These are phyloP conservation scores for Fonsecaea pedrosoi DNA, from an alignment of 2,329 filamentous ascomycete genomes.

Conservation along the genomic window DNA sequence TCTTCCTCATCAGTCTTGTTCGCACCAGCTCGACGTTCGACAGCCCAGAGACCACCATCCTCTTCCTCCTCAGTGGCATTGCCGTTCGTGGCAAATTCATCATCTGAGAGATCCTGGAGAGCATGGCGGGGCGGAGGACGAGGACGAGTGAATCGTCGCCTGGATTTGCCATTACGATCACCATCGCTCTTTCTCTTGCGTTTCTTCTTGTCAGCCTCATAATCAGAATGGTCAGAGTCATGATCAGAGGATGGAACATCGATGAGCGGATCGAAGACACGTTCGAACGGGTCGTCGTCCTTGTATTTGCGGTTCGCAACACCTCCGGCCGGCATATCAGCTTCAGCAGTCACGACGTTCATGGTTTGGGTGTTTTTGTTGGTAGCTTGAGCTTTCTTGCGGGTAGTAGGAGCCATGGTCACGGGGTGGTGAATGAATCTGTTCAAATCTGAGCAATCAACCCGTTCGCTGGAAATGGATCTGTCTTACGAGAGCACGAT, in stretches of 20 bases:
- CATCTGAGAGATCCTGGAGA: conserved; percentile 29
- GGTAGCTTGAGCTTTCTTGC: conserved; percentile 14
- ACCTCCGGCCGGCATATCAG: neutral
- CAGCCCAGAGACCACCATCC: conserved; percentile 12
- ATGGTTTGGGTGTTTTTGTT: neutral
- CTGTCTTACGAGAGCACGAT: neutral
- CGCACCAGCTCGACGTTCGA: neutral
- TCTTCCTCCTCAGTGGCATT: conserved; percentile 4
- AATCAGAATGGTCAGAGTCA: conserved; percentile 27
- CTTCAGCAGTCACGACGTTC: neutral
- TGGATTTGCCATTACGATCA: conserved; percentile 12
- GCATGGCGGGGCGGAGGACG: conserved; percentile 7
- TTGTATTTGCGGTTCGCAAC: conserved; percentile 9
- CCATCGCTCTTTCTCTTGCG: conserved; percentile 18
- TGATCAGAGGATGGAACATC: conserved; percentile 11
- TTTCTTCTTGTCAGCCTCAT: conserved; percentile 14
- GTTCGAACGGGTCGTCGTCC: conserved; percentile 20
- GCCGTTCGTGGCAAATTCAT: conserved; percentile 11
- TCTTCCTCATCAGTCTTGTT: neutral
- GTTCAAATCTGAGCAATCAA: neutral
- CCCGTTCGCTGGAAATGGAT: neutral
- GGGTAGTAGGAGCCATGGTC: conserved; percentile 21
- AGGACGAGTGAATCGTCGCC: neutral
- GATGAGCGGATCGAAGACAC: conserved; percentile 1
- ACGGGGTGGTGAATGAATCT: neutral